Evolutionary conservation across 257 asterid species (phyloP).

Genomic region (Galeopsis tetrahit): DNA sequence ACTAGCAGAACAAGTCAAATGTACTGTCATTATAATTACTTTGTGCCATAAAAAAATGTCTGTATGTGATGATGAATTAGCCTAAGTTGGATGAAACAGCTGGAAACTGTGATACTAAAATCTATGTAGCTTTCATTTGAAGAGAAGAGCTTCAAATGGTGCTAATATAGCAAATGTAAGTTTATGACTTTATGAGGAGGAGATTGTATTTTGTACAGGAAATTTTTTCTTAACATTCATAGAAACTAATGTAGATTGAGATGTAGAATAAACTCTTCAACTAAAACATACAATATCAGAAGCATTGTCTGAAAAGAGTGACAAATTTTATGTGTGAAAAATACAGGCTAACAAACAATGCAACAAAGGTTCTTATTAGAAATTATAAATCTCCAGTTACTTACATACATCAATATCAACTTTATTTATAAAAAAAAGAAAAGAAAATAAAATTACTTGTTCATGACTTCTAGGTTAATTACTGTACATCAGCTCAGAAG

Average conservation of each 20-base stretch:
- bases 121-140: slow-evolving; percentile 22
- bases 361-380: slow-evolving; percentile 27
- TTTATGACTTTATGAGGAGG: slow-evolving; percentile 23
- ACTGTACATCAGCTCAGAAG: slow-evolving; percentile 43
- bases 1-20: slow-evolving; percentile 27
- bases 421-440: slow-evolving; percentile 17
- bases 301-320: neutral
- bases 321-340: slow-evolving; percentile 6
- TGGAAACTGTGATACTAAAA: slow-evolving; percentile 17
- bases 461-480: slow-evolving; percentile 28
- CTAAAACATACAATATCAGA: slow-evolving; percentile 11
- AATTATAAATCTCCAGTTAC: slow-evolving; percentile 17
- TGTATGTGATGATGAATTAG: slow-evolving; percentile 1
- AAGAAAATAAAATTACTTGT: slow-evolving; percentile 27
- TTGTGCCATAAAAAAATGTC: slow-evolving; percentile 32
- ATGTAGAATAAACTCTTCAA: slow-evolving; percentile 31
- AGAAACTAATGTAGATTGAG: slow-evolving; percentile 25
- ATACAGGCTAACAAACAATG: slow-evolving; percentile 18
- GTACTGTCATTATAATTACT: slow-evolving; percentile 22
- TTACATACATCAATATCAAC: slow-evolving; percentile 30
- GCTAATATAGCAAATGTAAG: slow-evolving; percentile 26
- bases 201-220: slow-evolving; percentile 31
- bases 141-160: slow-evolving; percentile 20
- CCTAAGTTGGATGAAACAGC: slow-evolving; percentile 27
- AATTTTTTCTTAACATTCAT: slow-evolving; percentile 26